Evolutionary conservation across 2,329 filamentous ascomycete genomes (phyloP).

Genomic region (Ceratocystis cubensis): DNA sequence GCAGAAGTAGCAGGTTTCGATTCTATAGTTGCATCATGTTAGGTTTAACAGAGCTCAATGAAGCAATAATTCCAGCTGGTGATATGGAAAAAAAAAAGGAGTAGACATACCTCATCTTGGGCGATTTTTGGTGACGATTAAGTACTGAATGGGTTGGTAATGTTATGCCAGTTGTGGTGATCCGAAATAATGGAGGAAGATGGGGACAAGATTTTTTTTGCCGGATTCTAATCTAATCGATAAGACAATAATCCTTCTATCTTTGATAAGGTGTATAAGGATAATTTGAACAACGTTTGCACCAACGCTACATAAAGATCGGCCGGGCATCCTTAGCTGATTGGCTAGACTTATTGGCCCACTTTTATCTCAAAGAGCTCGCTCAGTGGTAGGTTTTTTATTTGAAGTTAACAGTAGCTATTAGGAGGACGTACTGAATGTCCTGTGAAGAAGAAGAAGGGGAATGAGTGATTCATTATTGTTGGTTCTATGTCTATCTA

Average conservation of each 20-base stretch:
- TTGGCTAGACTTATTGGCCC: too few relatives aligned
- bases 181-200: conserved; percentile 14
- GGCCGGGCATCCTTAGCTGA: too few relatives aligned
- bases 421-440: too few relatives aligned
- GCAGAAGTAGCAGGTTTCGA: conserved; percentile 37
- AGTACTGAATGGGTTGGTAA: conserved; percentile 1
- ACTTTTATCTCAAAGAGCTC: too few relatives aligned
- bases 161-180: conserved; percentile 9
- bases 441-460: too few relatives aligned
- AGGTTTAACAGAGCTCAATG: background rate
- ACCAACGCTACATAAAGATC: too few relatives aligned
- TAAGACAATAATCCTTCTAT: conserved; percentile 13
- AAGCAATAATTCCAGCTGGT: background rate
- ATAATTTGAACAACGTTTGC: too few relatives aligned
- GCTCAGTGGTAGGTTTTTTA: too few relatives aligned
- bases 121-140: conserved; percentile 12
- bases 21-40: conserved; percentile 26
- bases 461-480: too few relatives aligned
- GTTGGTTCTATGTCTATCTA: too few relatives aligned
- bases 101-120: conserved; percentile 22
- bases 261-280: background rate
- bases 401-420: too few relatives aligned
- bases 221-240: conserved; percentile 16
- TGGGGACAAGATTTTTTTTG: conserved; percentile 21
- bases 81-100: background rate